Percentiles rank a stretch among this genome's conserved stretches.
These are phyloP conservation scores for Lachnellula occidentalis DNA, from an alignment of 2,329 filamentous ascomycete genomes.

Conservation along the genomic window DNA sequence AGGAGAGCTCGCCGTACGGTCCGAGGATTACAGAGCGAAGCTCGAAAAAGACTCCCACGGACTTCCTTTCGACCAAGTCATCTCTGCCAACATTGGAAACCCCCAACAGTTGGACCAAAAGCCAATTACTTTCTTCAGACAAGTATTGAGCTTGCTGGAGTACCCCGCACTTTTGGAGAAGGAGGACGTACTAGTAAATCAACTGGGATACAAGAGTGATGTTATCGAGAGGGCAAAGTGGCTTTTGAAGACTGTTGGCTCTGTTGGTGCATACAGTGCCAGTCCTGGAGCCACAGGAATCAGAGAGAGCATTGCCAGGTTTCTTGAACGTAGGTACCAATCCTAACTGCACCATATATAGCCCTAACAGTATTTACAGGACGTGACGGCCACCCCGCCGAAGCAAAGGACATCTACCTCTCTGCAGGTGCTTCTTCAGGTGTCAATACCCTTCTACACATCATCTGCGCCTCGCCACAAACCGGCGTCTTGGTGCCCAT, in stretches of 20 bases:
- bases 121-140: slow-evolving; percentile 97
- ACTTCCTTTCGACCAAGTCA: slow-evolving; percentile 83
- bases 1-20: slow-evolving; percentile 89
- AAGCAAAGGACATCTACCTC: slow-evolving; percentile 79
- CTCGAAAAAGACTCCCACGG: slow-evolving; percentile 50
- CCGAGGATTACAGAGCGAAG: slow-evolving; percentile 79
- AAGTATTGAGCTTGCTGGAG: slow-evolving; percentile 89
- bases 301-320: slow-evolving; percentile 82
- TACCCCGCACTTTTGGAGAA: slow-evolving; percentile 81
- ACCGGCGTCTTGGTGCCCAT: slow-evolving; percentile 90
- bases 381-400: slow-evolving; percentile 82
- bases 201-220: slow-evolving; percentile 83
- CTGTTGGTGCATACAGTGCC: slow-evolving; percentile 93
- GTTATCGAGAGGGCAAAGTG: slow-evolving; percentile 77
- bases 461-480: slow-evolving; percentile 73
- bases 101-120: slow-evolving; percentile 98
- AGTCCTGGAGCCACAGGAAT: slow-evolving; percentile 85
- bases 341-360: slow-evolving; percentile 65
- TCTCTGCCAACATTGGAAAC: slow-evolving; percentile 98
- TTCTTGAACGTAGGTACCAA: slow-evolving; percentile 71
- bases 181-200: slow-evolving; percentile 67
- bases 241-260: slow-evolving; percentile 77
- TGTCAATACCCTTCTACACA: slow-evolving; percentile 86
- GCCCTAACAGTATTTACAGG: slow-evolving; percentile 37
- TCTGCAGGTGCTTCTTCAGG: slow-evolving; percentile 88